Conservation (phyloP, 768 basidiomycete genomes). For the Russula sp. region DNA sequence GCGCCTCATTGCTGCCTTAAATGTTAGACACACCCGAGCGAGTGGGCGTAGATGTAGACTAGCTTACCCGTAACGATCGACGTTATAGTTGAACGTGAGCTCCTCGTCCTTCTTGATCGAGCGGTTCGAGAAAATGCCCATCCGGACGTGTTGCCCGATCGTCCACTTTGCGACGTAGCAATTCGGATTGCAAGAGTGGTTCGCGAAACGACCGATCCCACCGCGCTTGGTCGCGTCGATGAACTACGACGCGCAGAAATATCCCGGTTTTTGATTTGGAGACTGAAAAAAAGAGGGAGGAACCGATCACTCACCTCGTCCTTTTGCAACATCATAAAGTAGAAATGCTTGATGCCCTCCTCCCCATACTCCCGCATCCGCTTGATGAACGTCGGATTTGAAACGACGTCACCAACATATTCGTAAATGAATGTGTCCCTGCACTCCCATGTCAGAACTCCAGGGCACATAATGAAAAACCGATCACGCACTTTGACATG, state of each 20-base stretch:
- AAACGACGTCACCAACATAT: slow-evolving; percentile 95
- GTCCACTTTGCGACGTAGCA: slow-evolving; percentile 99
- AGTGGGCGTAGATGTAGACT: slow-evolving; percentile 9
- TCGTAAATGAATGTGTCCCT: slow-evolving; percentile 96
- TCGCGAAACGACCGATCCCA: slow-evolving; percentile 94
- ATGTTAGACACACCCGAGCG: neutral
- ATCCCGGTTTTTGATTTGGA: neutral
- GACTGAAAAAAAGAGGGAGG: neutral
- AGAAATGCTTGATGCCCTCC: slow-evolving; percentile 94
- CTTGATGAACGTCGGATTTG: slow-evolving; percentile 78
- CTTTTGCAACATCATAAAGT: slow-evolving; percentile 99
- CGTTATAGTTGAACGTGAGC: slow-evolving; percentile 98
- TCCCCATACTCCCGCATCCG: slow-evolving; percentile 91
- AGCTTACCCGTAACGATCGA: slow-evolving; percentile 93
- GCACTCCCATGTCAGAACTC: slow-evolving; percentile 4
- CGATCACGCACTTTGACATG: slow-evolving; percentile 51
- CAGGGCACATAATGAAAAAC: neutral
- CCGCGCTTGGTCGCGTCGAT: slow-evolving; percentile 98
- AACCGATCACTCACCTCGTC: slow-evolving; percentile 67
- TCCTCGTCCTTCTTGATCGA: slow-evolving; percentile 75
- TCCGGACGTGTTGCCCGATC: slow-evolving; percentile 78
- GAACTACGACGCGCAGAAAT: slow-evolving; percentile 47
- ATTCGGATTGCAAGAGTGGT: slow-evolving; percentile 97
- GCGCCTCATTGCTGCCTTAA: slow-evolving; percentile 75
- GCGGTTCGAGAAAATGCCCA: slow-evolving; percentile 97